phyloP scores from a whole-genome alignment of 2,329 filamentous ascomycete species.

The Eurotiales sp. region DNA sequence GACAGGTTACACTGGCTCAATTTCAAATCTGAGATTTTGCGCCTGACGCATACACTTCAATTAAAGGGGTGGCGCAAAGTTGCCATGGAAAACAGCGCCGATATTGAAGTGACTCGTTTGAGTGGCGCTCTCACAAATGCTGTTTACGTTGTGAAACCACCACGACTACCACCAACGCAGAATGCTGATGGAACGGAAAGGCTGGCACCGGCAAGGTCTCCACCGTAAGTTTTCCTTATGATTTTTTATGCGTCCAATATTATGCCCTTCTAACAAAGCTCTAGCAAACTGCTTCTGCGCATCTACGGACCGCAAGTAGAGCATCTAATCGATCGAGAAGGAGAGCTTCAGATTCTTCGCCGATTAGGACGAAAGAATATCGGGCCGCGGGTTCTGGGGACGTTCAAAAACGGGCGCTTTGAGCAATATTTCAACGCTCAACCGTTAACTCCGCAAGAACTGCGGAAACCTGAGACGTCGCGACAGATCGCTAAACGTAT shows the following conservation, averaged over 20 bases:
- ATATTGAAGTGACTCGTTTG: constrained; percentile 46
- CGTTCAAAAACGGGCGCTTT: constrained; percentile 91
- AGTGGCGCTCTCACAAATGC: constrained; percentile 95
- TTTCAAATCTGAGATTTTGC: constrained; percentile 91
- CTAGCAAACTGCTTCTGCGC: constrained; percentile 74
- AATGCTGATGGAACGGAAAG: constrained; percentile 38
- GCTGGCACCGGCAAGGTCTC: constrained; percentile 43
- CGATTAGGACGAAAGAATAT: constrained; percentile 89
- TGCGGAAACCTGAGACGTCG: constrained; percentile 78
- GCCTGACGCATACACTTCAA: constrained; percentile 79
- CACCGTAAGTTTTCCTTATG: constrained; percentile 45
- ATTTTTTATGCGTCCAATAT: background rate
- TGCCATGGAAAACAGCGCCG: constrained; percentile 46
- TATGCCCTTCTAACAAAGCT: background rate
- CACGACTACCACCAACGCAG: constrained; percentile 54
- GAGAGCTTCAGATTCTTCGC: constrained; percentile 79
- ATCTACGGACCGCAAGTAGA: constrained; percentile 95
- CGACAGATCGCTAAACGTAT: constrained; percentile 95
- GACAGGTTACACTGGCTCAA: constrained; percentile 73
- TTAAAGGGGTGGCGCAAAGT: constrained; percentile 90
- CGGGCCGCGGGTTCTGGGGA: constrained; percentile 83
- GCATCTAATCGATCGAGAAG: constrained; percentile 89
- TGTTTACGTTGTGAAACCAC: constrained; percentile 89
- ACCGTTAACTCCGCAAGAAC: constrained; percentile 70
- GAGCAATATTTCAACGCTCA: constrained; percentile 89